Conservation (phyloP, 2,329 filamentous ascomycete genomes). For the Colletotrichum navitas region DNA sequence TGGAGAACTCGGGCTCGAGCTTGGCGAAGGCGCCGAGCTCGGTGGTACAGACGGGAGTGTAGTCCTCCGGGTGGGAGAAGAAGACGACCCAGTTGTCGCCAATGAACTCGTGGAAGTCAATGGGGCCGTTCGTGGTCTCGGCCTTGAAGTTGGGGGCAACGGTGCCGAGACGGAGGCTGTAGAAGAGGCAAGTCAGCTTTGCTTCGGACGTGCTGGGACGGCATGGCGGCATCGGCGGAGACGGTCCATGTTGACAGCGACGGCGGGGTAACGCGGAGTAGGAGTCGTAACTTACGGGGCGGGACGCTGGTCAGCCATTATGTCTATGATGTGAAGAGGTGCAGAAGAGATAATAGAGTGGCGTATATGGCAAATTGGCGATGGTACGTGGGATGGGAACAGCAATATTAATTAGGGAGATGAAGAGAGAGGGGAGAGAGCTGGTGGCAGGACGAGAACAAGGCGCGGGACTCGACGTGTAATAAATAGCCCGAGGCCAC, state of each 20-base stretch:
- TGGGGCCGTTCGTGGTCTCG: conserved; percentile 81
- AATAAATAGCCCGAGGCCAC: conserved; percentile 35
- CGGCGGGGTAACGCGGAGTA: conserved; percentile 14
- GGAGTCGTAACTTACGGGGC: conserved; percentile 42
- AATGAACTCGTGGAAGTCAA: conserved; percentile 87
- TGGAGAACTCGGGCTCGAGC: conserved; percentile 87
- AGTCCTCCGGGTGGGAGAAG: conserved; percentile 90
- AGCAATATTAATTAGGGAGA: not conserved
- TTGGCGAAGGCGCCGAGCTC: conserved; percentile 95
- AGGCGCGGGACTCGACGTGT: conserved; percentile 28
- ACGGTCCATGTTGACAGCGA: not conserved
- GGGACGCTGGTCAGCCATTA: conserved; percentile 43
- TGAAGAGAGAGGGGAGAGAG: not conserved
- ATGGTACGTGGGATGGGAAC: not conserved
- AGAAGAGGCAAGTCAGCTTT: conserved; percentile 20
- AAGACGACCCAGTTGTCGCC: conserved; percentile 84
- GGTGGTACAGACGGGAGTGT: conserved; percentile 95
- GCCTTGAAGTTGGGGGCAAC: conserved; percentile 86
- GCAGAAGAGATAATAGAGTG: not conserved
- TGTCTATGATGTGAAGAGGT: conserved; percentile 16
- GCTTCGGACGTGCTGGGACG: not conserved
- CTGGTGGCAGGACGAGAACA: not conserved
- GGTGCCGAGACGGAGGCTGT: conserved; percentile 73
- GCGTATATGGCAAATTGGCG: not conserved
- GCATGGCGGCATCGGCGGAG: not conserved